Evolutionary conservation across 768 basidiomycete genomes (phyloP).

Genomic region (Daedaleopsis sinensis): DNA sequence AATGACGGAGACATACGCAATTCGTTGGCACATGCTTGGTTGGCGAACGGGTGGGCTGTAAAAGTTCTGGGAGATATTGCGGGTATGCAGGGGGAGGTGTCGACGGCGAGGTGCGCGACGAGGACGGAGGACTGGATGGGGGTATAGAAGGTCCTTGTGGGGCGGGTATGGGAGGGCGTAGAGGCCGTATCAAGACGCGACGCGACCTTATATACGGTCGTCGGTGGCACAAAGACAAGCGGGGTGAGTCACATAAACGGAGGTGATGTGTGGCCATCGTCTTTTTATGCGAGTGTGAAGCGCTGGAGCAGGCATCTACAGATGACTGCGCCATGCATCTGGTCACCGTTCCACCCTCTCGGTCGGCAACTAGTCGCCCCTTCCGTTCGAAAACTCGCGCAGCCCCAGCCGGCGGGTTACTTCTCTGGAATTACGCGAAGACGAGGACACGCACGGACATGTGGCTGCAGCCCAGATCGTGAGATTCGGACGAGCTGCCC

Average conservation of each 20-base stretch:
- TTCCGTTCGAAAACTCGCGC: too few relatives aligned
- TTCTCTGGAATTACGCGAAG: background rate
- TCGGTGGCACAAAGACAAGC: constrained; percentile 10
- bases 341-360: too few relatives aligned
- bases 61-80: constrained; percentile 1
- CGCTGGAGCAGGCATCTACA: constrained; percentile 13
- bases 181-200: background rate
- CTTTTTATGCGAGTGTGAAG: constrained; percentile 22
- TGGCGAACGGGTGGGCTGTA: background rate
- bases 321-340: too few relatives aligned
- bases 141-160: background rate
- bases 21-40: constrained; percentile 65
- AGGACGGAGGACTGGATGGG: background rate
- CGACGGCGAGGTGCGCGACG: background rate
- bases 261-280: constrained; percentile 16
- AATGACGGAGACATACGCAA: constrained; percentile 58
- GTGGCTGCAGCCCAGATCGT: constrained; percentile 4
- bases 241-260: constrained; percentile 19
- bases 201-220: background rate
- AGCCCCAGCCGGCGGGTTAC: background rate
- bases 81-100: background rate
- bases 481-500: background rate
- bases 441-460: background rate
- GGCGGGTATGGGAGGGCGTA: constrained; percentile 3
- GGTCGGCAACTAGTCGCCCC: too few relatives aligned